Percentiles rank a stretch among this genome's conserved stretches.
These are phyloP conservation scores for Macrocystidia cucumis DNA, from an alignment of 1,284 basidiomycete genomes.

Conservation along the genomic window DNA sequence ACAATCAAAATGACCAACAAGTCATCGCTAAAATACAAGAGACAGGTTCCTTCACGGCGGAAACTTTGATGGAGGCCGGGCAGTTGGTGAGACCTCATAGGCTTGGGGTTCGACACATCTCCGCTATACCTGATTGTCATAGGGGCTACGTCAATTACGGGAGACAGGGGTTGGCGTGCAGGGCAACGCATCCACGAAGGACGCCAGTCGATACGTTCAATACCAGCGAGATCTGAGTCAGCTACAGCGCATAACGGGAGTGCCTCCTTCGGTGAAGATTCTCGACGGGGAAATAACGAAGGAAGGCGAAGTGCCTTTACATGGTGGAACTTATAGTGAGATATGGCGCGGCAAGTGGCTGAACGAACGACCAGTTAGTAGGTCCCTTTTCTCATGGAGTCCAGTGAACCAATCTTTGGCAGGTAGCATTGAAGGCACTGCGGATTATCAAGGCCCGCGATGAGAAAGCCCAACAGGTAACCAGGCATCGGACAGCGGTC, in stretches of 20 bases:
- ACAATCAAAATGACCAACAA: constrained; percentile 25
- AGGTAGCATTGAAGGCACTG: constrained; percentile 51
- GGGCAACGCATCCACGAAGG: constrained; percentile 9
- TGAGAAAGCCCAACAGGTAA: constrained; percentile 30
- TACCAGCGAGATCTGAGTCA: constrained; percentile 32
- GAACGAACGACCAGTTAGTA: constrained; percentile 30
- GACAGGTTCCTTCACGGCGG: constrained; percentile 31
- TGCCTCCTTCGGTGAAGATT: constrained; percentile 40
- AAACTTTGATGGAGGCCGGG: constrained; percentile 40
- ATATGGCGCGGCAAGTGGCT: constrained; percentile 46
- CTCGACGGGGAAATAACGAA: constrained; percentile 42
- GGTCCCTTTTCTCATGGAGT: neutral
- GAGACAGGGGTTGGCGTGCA: constrained; percentile 9
- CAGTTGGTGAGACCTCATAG: constrained; percentile 28
- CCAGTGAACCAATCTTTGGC: constrained; percentile 1
- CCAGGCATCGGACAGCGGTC: constrained; percentile 1
- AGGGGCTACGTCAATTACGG: constrained; percentile 22
- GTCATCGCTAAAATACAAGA: constrained; percentile 27
- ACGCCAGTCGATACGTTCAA: constrained; percentile 30
- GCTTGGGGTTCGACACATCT: neutral
- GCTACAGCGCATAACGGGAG: constrained; percentile 39
- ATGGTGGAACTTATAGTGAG: constrained; percentile 42
- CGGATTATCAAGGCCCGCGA: constrained; percentile 34
- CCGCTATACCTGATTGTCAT: neutral
- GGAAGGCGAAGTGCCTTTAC: constrained; percentile 26